A percentile compares a stretch with the other conserved stretches of the same genome.
These are phyloP conservation scores for Pseudonitzschia delicatissima DNA, from an alignment of 108 stramenopile genomes.

Conservation along the genomic window DNA sequence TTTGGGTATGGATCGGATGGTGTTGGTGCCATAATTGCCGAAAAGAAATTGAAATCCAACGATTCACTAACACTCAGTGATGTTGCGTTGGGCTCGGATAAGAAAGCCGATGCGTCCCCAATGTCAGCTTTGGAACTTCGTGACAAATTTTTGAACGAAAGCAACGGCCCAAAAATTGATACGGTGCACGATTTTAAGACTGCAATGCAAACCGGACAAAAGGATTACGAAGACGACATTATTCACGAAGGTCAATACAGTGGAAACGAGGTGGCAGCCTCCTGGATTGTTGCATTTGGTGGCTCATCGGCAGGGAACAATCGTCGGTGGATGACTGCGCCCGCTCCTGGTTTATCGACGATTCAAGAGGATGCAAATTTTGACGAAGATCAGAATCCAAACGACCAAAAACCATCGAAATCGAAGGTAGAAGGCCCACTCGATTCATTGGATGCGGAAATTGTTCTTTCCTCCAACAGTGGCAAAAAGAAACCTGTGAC, in stretches of 20 bases:
- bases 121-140: neutral
- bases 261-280: constrained; percentile 18
- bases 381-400: constrained; percentile 26
- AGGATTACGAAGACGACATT: constrained; percentile 31
- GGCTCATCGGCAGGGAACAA: constrained; percentile 24
- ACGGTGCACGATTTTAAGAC: constrained; percentile 69
- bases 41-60: neutral
- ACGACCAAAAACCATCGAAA: neutral
- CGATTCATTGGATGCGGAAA: constrained; percentile 57
- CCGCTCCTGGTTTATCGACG: constrained; percentile 61
- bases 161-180: constrained; percentile 37
- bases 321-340: constrained; percentile 70
- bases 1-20: constrained; percentile 4
- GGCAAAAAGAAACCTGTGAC: constrained; percentile 22
- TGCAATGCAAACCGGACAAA: constrained; percentile 51
- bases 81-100: neutral
- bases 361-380: constrained; percentile 70
- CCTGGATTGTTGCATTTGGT: constrained; percentile 38
- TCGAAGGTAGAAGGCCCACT: constrained; percentile 26
- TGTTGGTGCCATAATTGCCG: neutral
- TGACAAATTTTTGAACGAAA: neutral
- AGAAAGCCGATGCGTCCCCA: neutral
- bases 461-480: constrained; percentile 30
- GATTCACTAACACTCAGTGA: constrained; percentile 6
- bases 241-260: constrained; percentile 19